These are phyloP conservation scores for Sphagnum tenellum DNA, from an alignment of 225 moss, liverwort and hornwort genomes.

Conservation along the genomic window DNA sequence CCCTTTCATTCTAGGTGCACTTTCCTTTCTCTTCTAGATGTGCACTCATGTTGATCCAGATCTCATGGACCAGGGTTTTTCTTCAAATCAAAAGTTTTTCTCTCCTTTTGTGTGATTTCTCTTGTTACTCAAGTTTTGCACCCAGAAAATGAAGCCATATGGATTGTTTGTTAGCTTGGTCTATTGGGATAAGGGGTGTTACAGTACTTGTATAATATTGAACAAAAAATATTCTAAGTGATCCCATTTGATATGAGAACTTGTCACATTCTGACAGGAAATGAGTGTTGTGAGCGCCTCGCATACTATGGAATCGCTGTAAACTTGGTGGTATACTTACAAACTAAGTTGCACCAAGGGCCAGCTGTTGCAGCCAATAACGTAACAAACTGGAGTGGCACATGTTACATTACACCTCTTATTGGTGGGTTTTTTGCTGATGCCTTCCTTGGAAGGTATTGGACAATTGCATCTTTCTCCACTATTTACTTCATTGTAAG, in stretches of 20 bases:
- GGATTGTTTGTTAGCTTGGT: background rate
- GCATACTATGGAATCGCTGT: slow-evolving; percentile 85
- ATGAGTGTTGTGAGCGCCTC: slow-evolving; percentile 81
- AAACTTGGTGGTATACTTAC: slow-evolving; percentile 69
- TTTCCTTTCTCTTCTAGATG: background rate
- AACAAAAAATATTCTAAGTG: background rate
- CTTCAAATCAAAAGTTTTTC: too few relatives aligned
- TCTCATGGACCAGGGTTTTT: too few relatives aligned
- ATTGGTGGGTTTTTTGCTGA: slow-evolving; percentile 88
- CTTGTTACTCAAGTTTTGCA: background rate
- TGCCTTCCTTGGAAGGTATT: slow-evolving; percentile 66
- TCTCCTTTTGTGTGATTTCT: background rate
- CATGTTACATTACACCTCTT: slow-evolving; percentile 90
- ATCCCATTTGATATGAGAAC: background rate
- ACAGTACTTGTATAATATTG: background rate
- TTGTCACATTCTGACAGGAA: slow-evolving; percentile 25
- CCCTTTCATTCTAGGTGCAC: slow-evolving; percentile 67
- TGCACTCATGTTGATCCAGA: too few relatives aligned
- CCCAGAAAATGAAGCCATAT: background rate
- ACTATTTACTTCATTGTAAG: slow-evolving; percentile 55
- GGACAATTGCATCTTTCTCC: slow-evolving; percentile 83
- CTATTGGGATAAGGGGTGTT: background rate
- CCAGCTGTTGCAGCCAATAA: slow-evolving; percentile 47
- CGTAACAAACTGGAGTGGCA: slow-evolving; percentile 93
- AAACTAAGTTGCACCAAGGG: slow-evolving; percentile 30